A percentile compares a stretch with the other conserved stretches of the same genome.
phyloP scores from a whole-genome alignment of 768 basidiomycete species.

The Phaffia tasmanica region DNA sequence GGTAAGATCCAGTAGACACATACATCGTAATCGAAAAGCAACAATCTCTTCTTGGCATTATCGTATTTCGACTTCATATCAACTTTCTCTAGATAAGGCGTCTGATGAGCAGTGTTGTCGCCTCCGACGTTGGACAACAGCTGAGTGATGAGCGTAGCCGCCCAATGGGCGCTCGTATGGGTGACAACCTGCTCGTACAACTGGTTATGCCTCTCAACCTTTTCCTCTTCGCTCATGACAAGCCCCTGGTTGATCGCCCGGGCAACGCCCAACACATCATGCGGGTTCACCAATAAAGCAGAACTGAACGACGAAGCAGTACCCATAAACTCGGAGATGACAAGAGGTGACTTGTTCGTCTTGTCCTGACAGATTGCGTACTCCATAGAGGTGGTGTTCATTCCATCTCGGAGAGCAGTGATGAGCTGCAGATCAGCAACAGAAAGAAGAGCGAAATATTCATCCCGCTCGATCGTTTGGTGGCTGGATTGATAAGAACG shows the following conservation, averaged over 20 bases:
- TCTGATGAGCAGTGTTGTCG: slow-evolving; percentile 67
- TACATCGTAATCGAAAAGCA: slow-evolving; percentile 94
- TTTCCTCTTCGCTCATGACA: slow-evolving; percentile 66
- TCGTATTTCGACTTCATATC: slow-evolving; percentile 53
- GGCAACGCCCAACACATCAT: slow-evolving; percentile 79
- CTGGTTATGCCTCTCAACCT: slow-evolving; percentile 55
- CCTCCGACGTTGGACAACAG: slow-evolving; percentile 68
- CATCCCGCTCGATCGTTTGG: slow-evolving; percentile 92
- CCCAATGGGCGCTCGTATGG: slow-evolving; percentile 93
- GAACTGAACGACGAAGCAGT: slow-evolving; percentile 77
- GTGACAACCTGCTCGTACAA: slow-evolving; percentile 77
- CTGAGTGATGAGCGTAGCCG: slow-evolving; percentile 75
- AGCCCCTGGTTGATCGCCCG: slow-evolving; percentile 82
- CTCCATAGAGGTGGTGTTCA: slow-evolving; percentile 73
- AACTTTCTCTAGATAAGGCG: slow-evolving; percentile 65
- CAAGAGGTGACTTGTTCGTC: slow-evolving; percentile 67
- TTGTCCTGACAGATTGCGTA: slow-evolving; percentile 86
- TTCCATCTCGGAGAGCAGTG: slow-evolving; percentile 89
- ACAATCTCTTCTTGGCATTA: slow-evolving; percentile 64
- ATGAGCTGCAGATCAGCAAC: slow-evolving; percentile 92
- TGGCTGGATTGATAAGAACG: slow-evolving; percentile 48
- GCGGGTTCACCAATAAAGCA: slow-evolving; percentile 85
- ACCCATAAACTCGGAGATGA: slow-evolving; percentile 96
- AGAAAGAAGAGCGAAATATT: slow-evolving; percentile 87
- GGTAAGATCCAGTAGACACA: slow-evolving; percentile 34